Conservation (phyloP, 768 basidiomycete genomes). For the Omphalotus guepiniiformis region DNA sequence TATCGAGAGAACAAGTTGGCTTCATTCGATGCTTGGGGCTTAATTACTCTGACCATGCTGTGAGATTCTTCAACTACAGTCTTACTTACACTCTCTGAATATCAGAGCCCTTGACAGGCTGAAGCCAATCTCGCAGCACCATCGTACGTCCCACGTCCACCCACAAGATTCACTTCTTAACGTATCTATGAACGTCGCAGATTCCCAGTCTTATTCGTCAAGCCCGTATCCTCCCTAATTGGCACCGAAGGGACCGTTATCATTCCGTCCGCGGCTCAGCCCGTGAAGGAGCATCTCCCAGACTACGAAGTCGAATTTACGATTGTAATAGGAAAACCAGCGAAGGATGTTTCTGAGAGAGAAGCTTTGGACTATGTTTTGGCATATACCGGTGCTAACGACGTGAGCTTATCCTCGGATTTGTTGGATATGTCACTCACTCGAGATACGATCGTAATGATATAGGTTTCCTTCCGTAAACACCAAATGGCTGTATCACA, state of each 20-base stretch:
- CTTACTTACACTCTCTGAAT: constrained; percentile 1
- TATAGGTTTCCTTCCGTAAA: constrained; percentile 75
- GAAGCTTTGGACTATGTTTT: constrained; percentile 86
- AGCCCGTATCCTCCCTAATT: constrained; percentile 65
- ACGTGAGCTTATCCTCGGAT: constrained; percentile 33
- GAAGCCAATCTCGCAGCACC: constrained; percentile 65
- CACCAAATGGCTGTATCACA: constrained; percentile 79
- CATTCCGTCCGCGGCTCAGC: constrained; percentile 67
- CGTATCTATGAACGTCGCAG: constrained; percentile 31
- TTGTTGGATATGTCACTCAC: neutral
- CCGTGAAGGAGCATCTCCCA: constrained; percentile 62
- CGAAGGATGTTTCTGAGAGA: constrained; percentile 73
- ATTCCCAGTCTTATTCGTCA: constrained; percentile 75
- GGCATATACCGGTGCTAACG: constrained; percentile 77
- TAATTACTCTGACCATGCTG: constrained; percentile 85
- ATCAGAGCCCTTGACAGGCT: constrained; percentile 37
- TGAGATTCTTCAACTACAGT: constrained; percentile 21
- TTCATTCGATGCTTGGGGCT: constrained; percentile 74
- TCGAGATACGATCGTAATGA: neutral
- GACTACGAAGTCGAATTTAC: constrained; percentile 83
- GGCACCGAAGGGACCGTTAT: constrained; percentile 63
- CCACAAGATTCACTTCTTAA: neutral
- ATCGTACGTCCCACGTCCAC: constrained; percentile 36
- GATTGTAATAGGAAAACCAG: constrained; percentile 78
- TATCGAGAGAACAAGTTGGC: constrained; percentile 62